phyloP scores from a whole-genome alignment of 768 basidiomycete species.

The Fomitopsis serialis region DNA sequence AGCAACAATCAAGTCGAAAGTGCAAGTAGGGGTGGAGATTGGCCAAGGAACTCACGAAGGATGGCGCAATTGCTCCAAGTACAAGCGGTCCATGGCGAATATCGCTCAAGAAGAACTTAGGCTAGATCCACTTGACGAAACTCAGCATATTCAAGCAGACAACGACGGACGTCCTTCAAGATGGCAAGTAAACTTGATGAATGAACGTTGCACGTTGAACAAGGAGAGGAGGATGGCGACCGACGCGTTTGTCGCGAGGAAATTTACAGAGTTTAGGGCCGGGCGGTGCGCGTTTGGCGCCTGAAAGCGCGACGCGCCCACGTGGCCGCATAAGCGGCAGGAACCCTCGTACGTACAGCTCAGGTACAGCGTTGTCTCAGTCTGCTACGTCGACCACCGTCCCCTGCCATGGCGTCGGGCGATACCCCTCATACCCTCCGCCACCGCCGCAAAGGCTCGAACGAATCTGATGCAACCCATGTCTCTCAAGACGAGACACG shows the following conservation, averaged over 20 bases:
- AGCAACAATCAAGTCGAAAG: slow-evolving; percentile 35
- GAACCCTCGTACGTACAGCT: neutral
- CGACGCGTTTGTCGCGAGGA: neutral
- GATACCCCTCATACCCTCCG: slow-evolving; percentile 13
- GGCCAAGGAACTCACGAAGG: too few relatives aligned
- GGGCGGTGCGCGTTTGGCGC: neutral
- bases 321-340: slow-evolving; percentile 4
- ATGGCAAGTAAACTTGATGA: too few relatives aligned
- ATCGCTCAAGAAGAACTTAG: too few relatives aligned
- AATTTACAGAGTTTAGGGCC: neutral
- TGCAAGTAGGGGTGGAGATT: slow-evolving; percentile 35
- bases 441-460: slow-evolving; percentile 11
- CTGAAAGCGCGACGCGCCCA: neutral
- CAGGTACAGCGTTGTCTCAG: neutral
- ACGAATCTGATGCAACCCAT: slow-evolving; percentile 1
- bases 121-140: too few relatives aligned
- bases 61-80: too few relatives aligned
- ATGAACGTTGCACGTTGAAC: too few relatives aligned
- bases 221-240: neutral
- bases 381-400: slow-evolving; percentile 3
- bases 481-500: neutral
- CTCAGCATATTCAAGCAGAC: too few relatives aligned
- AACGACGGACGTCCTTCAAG: too few relatives aligned
- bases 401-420: slow-evolving; percentile 10
- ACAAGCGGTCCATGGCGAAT: too few relatives aligned